phyloP scores from a whole-genome alignment of 2,329 filamentous ascomycete species.

The Diplocarpon rosae region DNA sequence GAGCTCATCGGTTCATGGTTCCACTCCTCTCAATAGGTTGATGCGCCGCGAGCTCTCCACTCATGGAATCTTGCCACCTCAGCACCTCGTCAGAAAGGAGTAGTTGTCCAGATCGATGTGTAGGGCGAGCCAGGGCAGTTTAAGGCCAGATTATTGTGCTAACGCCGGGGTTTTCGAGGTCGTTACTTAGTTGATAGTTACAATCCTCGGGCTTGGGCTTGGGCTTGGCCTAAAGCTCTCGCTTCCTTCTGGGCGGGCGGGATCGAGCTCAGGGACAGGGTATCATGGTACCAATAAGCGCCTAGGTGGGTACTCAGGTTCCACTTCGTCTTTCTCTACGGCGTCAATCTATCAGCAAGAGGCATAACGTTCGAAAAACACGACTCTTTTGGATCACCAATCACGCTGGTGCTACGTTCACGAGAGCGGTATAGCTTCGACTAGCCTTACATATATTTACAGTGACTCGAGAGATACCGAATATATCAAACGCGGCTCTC shows the following conservation, averaged over 20 bases:
- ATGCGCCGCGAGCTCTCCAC: conserved; percentile 22
- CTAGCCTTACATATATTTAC: background rate
- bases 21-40: conserved; percentile 14
- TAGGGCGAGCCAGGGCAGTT: background rate
- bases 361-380: too few species aligned
- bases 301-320: too few species aligned
- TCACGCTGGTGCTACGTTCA: conserved; percentile 8
- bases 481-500: background rate
- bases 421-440: background rate
- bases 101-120: background rate
- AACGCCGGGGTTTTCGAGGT: background rate
- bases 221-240: conserved; percentile 4
- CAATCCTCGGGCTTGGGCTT: conserved; percentile 3
- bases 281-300: background rate
- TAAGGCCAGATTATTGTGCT: background rate
- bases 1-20: conserved; percentile 48
- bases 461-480: conserved; percentile 5
- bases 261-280: conserved; percentile 10
- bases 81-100: conserved; percentile 13
- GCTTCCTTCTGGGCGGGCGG: conserved; percentile 9
- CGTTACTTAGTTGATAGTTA: conserved; percentile 7
- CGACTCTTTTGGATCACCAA: background rate
- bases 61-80: conserved; percentile 13
- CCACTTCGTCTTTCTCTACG: too few species aligned
- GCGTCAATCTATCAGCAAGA: too few species aligned